A percentile compares a stretch with the other conserved stretches of the same genome.
Conservation (phyloP, 139 green algal species). For the Auxenochlorella protothecoides region DNA sequence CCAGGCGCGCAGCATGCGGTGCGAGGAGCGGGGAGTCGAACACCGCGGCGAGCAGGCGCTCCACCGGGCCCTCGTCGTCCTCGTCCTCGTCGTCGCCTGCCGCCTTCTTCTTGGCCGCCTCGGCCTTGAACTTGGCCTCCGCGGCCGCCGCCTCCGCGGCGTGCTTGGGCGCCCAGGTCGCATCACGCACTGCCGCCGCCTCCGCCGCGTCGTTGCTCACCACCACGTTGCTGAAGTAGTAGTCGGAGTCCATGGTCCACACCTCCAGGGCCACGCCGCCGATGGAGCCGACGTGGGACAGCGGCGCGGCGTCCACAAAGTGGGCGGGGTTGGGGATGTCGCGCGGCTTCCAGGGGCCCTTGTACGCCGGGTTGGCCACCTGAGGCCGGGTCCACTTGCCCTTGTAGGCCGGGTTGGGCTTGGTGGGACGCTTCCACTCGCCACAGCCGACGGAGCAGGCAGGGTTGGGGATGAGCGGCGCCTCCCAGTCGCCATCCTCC, state of each 20-base stretch:
- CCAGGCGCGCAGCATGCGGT: not conserved
- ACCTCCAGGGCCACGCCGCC: constrained; percentile 76
- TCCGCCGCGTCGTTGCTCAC: constrained; percentile 40
- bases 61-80: not conserved
- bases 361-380: constrained; percentile 88
- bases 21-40: constrained; percentile 12
- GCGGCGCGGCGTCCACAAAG: constrained; percentile 39
- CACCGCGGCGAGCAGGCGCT: not conserved
- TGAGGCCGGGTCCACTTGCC: constrained; percentile 66
- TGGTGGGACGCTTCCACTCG: constrained; percentile 73
- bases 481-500: constrained; percentile 86
- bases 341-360: constrained; percentile 57
- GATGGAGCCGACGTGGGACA: constrained; percentile 57
- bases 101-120: constrained; percentile 2
- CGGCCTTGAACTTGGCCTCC: not conserved
- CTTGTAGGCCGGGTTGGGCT: constrained; percentile 86
- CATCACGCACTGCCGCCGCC: not conserved
- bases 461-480: constrained; percentile 64
- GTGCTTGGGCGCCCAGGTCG: not conserved
- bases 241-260: constrained; percentile 69
- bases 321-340: constrained; percentile 73
- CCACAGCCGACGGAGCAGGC: constrained; percentile 76
- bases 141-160: not conserved
- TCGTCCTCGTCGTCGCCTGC: constrained; percentile 9
- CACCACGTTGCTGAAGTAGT: constrained; percentile 78